A percentile compares a stretch with the other conserved stretches of the same genome.
These are phyloP conservation scores for Skeletonema menzelii DNA, from an alignment of 108 stramenopile species.

Conservation along the genomic window DNA sequence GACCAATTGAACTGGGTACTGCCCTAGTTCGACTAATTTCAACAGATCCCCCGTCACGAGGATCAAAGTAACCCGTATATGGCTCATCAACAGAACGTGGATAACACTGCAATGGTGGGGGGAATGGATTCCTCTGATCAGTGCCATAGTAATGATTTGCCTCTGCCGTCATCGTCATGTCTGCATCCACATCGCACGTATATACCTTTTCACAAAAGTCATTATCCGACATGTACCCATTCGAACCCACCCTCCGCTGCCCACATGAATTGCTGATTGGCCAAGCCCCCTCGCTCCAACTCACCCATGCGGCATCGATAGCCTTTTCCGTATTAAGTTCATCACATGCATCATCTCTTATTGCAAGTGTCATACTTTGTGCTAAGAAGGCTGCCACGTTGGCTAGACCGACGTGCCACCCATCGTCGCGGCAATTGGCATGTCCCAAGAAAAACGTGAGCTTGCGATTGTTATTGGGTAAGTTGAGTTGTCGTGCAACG, in stretches of 20 bases:
- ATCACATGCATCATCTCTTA: slow-evolving; percentile 35
- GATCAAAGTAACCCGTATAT: slow-evolving; percentile 11
- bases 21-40: background rate
- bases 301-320: background rate
- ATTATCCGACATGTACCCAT: background rate
- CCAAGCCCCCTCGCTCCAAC: background rate
- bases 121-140: background rate
- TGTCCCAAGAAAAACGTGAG: background rate
- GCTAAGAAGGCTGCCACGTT: slow-evolving; percentile 45
- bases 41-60: background rate
- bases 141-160: background rate
- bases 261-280: slow-evolving; percentile 14
- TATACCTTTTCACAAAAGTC: background rate
- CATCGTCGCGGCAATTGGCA: background rate
- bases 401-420: slow-evolving; percentile 18
- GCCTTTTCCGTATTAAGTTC: slow-evolving; percentile 13
- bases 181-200: background rate
- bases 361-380: slow-evolving; percentile 41
- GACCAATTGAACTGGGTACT: slow-evolving; percentile 10
- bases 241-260: background rate
- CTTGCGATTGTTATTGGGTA: background rate
- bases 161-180: slow-evolving; percentile 2
- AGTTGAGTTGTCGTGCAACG: background rate
- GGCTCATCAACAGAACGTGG: slow-evolving; percentile 5
- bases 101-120: background rate